Evolutionary conservation across 2,329 filamentous ascomycete species (phyloP).

Genomic region (Nannizzia gypsea): DNA sequence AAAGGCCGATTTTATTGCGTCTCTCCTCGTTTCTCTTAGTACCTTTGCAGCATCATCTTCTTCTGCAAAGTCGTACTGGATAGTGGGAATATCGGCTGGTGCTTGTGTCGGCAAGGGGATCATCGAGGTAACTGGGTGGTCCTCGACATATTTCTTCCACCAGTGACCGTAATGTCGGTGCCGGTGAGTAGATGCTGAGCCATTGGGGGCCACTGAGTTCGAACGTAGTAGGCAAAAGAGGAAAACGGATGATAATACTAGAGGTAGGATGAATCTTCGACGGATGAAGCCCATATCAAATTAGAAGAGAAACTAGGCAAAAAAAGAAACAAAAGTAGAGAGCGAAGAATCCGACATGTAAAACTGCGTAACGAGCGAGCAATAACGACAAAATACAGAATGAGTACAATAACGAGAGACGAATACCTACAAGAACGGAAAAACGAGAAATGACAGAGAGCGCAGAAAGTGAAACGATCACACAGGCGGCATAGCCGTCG

Average conservation of each 20-base stretch:
- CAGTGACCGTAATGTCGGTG: slow-evolving; percentile 7
- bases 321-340: neutral
- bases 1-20: slow-evolving; percentile 42
- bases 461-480: neutral
- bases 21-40: slow-evolving; percentile 30
- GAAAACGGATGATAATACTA: slow-evolving; percentile 10
- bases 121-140: slow-evolving; percentile 17
- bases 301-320: neutral
- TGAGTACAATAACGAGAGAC: neutral
- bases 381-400: neutral
- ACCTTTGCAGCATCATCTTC: slow-evolving; percentile 21
- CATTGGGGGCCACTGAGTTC: slow-evolving; percentile 1
- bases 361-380: neutral
- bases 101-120: slow-evolving; percentile 17
- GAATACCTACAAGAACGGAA: neutral
- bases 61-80: slow-evolving; percentile 20
- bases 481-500: neutral
- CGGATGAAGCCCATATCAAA: slow-evolving; percentile 6
- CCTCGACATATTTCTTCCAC: slow-evolving; percentile 12
- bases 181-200: neutral
- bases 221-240: slow-evolving; percentile 8
- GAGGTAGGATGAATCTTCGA: slow-evolving; percentile 11
- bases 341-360: neutral
- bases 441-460: neutral
- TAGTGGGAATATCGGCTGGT: slow-evolving; percentile 17